Evolutionary conservation across 2,329 filamentous ascomycete genomes (phyloP).

Genomic region (Fusarium albosuccineum): DNA sequence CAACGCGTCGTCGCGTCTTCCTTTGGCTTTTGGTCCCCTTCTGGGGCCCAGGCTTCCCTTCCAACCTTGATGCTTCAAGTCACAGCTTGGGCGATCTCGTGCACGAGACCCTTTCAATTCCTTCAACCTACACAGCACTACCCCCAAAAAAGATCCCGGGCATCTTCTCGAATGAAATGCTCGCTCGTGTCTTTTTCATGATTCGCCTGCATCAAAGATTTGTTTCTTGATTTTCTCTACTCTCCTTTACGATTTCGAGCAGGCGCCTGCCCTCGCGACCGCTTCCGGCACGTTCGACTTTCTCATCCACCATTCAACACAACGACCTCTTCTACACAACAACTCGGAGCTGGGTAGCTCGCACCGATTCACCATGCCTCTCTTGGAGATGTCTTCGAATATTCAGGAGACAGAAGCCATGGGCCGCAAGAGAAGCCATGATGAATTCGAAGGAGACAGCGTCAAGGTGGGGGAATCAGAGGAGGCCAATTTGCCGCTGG

Average conservation of each 20-base stretch:
- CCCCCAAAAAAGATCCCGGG: not conserved
- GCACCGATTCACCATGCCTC: constrained; percentile 56
- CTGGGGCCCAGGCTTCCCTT: constrained; percentile 33
- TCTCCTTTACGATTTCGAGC: constrained; percentile 16
- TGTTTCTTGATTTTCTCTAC: constrained; percentile 25
- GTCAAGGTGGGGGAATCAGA: constrained; percentile 41
- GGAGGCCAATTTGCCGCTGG: constrained; percentile 36
- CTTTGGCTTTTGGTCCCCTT: constrained; percentile 15
- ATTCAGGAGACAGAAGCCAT: constrained; percentile 59
- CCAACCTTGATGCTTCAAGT: constrained; percentile 34
- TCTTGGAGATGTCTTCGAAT: constrained; percentile 62
- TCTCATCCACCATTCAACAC: not conserved
- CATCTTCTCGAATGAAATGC: constrained; percentile 9
- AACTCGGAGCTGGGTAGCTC: constrained; percentile 17
- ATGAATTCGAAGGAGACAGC: constrained; percentile 57
- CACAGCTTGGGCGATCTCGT: constrained; percentile 25
- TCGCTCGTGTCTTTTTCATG: constrained; percentile 10
- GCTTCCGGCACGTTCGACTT: constrained; percentile 1
- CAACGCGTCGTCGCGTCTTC: constrained; percentile 51
- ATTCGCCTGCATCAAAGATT: constrained; percentile 8
- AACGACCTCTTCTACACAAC: not conserved
- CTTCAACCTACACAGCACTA: constrained; percentile 1
- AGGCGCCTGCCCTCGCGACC: constrained; percentile 15
- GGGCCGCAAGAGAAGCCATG: constrained; percentile 61
- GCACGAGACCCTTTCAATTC: constrained; percentile 22